Conservation (phyloP, 1,284 basidiomycete species). For the Microbotryum violaceum region DNA sequence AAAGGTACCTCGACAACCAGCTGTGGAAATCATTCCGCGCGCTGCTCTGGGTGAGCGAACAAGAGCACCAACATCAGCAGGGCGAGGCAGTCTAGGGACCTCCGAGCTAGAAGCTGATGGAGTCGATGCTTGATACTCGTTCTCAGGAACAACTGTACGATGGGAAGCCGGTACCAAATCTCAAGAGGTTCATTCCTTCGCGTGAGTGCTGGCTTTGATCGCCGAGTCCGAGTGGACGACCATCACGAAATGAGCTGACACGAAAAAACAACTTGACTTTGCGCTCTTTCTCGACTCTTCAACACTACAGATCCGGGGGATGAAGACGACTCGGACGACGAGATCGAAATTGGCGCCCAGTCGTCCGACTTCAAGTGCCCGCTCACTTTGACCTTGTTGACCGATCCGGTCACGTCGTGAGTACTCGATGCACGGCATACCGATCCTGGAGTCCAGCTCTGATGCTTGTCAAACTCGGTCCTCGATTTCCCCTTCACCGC, state of each 20-base stretch:
- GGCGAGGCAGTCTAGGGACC: background rate
- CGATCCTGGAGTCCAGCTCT: background rate
- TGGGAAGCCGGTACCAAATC: conserved; percentile 12
- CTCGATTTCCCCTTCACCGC: background rate
- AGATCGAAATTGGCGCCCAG: conserved; percentile 25
- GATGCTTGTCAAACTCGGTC: too few species aligned
- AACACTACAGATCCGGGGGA: conserved; percentile 14
- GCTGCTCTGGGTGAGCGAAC: conserved; percentile 14
- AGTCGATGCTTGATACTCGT: background rate
- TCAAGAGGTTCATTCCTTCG: conserved; percentile 25
- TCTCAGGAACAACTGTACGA: conserved; percentile 18
- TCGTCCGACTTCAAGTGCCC: conserved; percentile 24
- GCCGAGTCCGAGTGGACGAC: background rate
- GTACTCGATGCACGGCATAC: background rate
- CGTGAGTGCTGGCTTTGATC: background rate
- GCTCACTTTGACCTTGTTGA: conserved; percentile 14
- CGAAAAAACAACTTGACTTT: background rate
- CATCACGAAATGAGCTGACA: background rate
- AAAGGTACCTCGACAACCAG: conserved; percentile 14
- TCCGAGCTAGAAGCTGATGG: background rate
- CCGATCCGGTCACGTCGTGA: conserved; percentile 26
- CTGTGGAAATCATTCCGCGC: conserved; percentile 6
- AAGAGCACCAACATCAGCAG: background rate
- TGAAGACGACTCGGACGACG: conserved; percentile 27
- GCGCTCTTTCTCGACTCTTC: rapidly evolving